A percentile compares a stretch with the other conserved stretches of the same genome.
These are phyloP conservation scores for Rhizomucor pusillus DNA, from an alignment of 371 early-diverging fungal species.

Conservation along the genomic window DNA sequence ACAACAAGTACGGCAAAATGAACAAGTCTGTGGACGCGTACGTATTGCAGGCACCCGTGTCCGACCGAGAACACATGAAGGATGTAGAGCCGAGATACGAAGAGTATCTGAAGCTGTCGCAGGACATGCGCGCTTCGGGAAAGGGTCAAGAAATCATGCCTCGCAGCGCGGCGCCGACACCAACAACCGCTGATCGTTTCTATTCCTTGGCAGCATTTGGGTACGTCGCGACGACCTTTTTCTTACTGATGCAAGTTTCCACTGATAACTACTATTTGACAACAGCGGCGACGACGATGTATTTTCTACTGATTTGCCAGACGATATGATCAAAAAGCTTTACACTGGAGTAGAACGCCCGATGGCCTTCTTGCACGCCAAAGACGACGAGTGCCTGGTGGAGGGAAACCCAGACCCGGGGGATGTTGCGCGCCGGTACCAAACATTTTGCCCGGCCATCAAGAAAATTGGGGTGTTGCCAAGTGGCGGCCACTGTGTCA, in stretches of 20 bases:
- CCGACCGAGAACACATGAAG: conserved; percentile 45
- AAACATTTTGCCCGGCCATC: conserved; percentile 37
- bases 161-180: conserved; percentile 25
- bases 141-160: conserved; percentile 45
- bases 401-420: conserved; percentile 15
- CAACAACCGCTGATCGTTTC: conserved; percentile 49
- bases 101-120: conserved; percentile 26
- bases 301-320: conserved; percentile 52
- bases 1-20: conserved; percentile 36
- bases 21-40: conserved; percentile 33
- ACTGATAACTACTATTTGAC: neutral
- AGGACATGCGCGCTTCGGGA: conserved; percentile 31
- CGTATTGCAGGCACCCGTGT: conserved; percentile 54
- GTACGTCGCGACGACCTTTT: conserved; percentile 21
- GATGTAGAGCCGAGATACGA: conserved; percentile 22
- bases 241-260: neutral
- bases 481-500: conserved; percentile 43
- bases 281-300: conserved; percentile 58
- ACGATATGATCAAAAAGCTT: conserved; percentile 28
- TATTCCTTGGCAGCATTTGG: conserved; percentile 39
- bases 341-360: conserved; percentile 39
- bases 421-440: conserved; percentile 25
- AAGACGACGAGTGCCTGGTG: conserved; percentile 46
- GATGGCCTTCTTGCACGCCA: conserved; percentile 39
- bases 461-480: conserved; percentile 29